These are phyloP conservation scores for Cladosporium sp. DNA, from an alignment of 2,329 filamentous ascomycete genomes.

Conservation along the genomic window DNA sequence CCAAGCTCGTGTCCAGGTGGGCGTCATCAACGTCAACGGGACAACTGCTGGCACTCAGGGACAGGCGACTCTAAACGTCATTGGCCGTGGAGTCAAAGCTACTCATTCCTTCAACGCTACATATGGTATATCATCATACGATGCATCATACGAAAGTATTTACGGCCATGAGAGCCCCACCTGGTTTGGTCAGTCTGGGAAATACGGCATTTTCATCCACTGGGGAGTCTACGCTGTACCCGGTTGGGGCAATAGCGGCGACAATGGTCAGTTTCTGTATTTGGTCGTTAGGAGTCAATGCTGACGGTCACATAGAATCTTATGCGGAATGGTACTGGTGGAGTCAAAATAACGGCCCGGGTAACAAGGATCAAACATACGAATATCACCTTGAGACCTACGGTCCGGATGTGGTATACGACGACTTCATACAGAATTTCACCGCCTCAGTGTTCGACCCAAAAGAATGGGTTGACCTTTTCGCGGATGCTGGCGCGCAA, in stretches of 20 bases:
- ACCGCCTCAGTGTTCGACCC: constrained; percentile 46
- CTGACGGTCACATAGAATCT: constrained; percentile 13
- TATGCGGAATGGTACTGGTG: constrained; percentile 42
- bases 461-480: constrained; percentile 49
- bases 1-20: constrained; percentile 33
- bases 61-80: constrained; percentile 27
- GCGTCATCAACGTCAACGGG: constrained; percentile 30
- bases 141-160: constrained; percentile 33
- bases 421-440: constrained; percentile 51
- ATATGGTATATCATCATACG: constrained; percentile 30
- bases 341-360: constrained; percentile 39
- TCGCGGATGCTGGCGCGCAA: constrained; percentile 46
- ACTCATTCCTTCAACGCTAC: constrained; percentile 31
- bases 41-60: constrained; percentile 26
- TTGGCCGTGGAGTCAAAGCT: constrained; percentile 22
- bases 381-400: constrained; percentile 48
- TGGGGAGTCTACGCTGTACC: constrained; percentile 53
- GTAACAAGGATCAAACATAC: constrained; percentile 40
- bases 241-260: constrained; percentile 45
- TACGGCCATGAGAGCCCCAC: constrained; percentile 42
- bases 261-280: constrained; percentile 32
- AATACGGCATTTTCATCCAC: constrained; percentile 57
- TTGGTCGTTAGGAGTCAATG: neutral
- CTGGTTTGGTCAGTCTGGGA: constrained; percentile 49
- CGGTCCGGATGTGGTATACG: constrained; percentile 48